phyloP scores from a whole-genome alignment of 129 eudicot genomes.

The Oenanthe sinensis region DNA sequence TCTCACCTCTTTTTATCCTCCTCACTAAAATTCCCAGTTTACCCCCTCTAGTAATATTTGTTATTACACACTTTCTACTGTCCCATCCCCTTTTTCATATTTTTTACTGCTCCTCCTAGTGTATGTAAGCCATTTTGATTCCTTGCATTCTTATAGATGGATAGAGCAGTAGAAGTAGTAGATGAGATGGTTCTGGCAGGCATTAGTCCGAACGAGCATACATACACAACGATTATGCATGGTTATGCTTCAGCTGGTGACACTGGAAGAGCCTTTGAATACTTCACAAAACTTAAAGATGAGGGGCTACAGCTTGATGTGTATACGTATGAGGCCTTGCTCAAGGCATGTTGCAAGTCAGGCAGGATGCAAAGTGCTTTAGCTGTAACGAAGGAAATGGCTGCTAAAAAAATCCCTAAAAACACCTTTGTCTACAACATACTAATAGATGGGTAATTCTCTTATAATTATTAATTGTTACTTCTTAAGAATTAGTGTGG shows the following conservation, averaged over 20 bases:
- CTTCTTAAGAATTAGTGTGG: background rate
- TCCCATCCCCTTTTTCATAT: too few species aligned
- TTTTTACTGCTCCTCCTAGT: too few species aligned
- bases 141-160: conserved; percentile 51
- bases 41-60: too few species aligned
- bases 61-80: too few species aligned
- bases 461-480: background rate
- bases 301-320: conserved; percentile 93
- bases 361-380: conserved; percentile 99
- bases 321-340: conserved; percentile 78
- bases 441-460: conserved; percentile 76
- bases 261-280: conserved; percentile 92
- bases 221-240: conserved; percentile 86
- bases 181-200: conserved; percentile 88
- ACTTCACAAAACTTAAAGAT: conserved; percentile 59
- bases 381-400: conserved; percentile 98
- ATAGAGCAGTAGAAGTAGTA: conserved; percentile 59
- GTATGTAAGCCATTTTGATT: too few species aligned
- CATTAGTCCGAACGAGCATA: conserved; percentile 64
- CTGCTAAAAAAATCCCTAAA: conserved; percentile 54
- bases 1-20: too few species aligned
- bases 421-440: conserved; percentile 87
- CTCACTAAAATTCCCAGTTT: too few species aligned
- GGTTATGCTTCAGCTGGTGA: conserved; percentile 98
- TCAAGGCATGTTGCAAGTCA: conserved; percentile 93